These are phyloP conservation scores for Solanum arcanum DNA, from an alignment of 257 asterid genomes.

Conservation along the genomic window DNA sequence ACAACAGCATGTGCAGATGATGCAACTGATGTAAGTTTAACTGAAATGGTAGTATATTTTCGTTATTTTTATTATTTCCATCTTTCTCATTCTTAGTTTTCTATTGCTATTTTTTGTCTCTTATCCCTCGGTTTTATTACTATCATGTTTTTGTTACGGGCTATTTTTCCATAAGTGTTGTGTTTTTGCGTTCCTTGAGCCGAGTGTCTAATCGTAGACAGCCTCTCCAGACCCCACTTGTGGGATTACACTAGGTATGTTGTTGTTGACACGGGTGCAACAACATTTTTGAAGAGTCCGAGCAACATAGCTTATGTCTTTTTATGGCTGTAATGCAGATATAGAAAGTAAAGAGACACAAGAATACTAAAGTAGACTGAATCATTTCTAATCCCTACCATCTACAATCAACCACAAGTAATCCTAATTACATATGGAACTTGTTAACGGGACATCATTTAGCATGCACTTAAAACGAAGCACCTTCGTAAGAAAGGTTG, in stretches of 20 bases:
- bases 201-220: not conserved
- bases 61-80: not conserved
- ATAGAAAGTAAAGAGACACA: not conserved
- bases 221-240: not conserved
- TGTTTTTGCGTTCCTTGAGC: not conserved
- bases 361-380: not conserved
- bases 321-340: not conserved
- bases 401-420: not conserved
- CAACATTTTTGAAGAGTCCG: not conserved
- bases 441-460: not conserved
- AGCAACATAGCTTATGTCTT: not conserved
- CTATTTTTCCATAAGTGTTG: not conserved
- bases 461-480: not conserved
- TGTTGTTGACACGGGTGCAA: not conserved
- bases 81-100: not conserved
- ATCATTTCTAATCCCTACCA: not conserved
- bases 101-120: not conserved
- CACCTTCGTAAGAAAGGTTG: not conserved
- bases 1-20: not conserved
- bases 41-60: not conserved
- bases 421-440: not conserved
- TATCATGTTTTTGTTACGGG: not conserved
- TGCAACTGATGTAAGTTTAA: not conserved
- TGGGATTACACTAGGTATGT: not conserved
- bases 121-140: not conserved